Base-by-base conservation (phyloP, 2,329 filamentous ascomycete genomes). In the Pseudocercospora crystallina region DNA sequence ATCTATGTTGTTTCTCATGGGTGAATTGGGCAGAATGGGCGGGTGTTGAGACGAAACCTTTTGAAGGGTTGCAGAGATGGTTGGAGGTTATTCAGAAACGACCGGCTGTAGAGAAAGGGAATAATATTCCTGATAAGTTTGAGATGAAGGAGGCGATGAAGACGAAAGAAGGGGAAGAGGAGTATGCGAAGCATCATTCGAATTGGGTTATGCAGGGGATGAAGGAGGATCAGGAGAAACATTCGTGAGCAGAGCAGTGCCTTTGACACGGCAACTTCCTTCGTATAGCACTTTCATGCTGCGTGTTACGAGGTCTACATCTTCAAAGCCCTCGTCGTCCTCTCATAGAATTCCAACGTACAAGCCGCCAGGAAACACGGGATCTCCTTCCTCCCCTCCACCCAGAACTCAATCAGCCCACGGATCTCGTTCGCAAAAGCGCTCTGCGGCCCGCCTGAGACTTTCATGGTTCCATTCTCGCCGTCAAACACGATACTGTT, bases 381-480 rank as follows among this genome's bases (percentile, higher is more conserved):
- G 57, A 97, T 95, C 69, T 92, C 92, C 40, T 90, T 91, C 74
- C 90, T 84, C 63, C 94, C 90, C 65, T 95, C 83, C 1, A 97
- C 92, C 92, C 94, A 99, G 70, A 96, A 97, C 58, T 90, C 86
- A 65, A 96, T 92, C 68, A 91, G 82, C 64, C 89, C 87, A 58
- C 81, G 81, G 57, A 99, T 96, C 70, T 90, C 86, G 48, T 82
- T 75, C 1, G 91, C 94, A 71, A 99, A 99, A 10, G 83, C 79
- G 66, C 89, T 95, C 65, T 88, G 82, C 1, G 90, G 89, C 0
- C 94, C 94, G 1, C 94, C 94, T 31, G 86, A 89, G 50, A 99
- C 88, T 78, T 99, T 99, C 94, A 99, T 99, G 1, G 91, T 96
- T 7, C 92, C 94, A 51, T 87, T 85, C 73, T 96, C 90, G 44